Conservation (phyloP, 1,284 basidiomycete genomes). For the Puccinia hordei region DNA sequence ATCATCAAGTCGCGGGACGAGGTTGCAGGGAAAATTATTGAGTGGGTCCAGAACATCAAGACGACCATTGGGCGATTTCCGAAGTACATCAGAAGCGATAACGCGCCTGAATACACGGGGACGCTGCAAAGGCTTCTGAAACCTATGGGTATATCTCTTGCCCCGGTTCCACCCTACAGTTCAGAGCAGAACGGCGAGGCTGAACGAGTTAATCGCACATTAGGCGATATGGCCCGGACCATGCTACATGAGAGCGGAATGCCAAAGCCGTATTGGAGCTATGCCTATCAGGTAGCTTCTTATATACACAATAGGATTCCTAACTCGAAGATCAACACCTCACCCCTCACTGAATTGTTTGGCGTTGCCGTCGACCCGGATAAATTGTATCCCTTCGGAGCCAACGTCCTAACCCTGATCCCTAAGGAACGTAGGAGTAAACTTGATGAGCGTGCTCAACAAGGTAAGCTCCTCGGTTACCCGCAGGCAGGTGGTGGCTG, state of each 20-base stretch:
- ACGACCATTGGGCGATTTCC: background rate
- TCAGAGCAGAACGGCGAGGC: constrained; percentile 32
- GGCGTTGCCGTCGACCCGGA: no score
- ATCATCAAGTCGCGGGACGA: background rate
- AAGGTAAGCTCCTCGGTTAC: no score
- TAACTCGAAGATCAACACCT: background rate
- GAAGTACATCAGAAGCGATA: background rate
- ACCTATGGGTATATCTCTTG: background rate
- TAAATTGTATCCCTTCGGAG: no score
- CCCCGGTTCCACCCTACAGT: background rate
- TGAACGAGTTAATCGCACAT: constrained; percentile 1
- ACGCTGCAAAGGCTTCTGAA: background rate
- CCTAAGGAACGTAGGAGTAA: no score
- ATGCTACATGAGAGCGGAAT: constrained; percentile 5
- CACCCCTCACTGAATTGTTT: no score
- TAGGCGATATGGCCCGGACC: constrained; percentile 16
- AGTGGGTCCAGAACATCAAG: background rate
- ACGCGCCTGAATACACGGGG: background rate
- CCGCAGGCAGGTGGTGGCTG: no score
- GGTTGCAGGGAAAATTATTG: background rate
- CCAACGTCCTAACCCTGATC: no score
- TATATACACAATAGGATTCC: constrained; percentile 19
- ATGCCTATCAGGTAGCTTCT: background rate
- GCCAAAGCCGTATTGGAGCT: background rate
- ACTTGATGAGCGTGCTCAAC: no score